phyloP scores from a whole-genome alignment of 129 eudicot genomes.

The Tagetes patula region DNA sequence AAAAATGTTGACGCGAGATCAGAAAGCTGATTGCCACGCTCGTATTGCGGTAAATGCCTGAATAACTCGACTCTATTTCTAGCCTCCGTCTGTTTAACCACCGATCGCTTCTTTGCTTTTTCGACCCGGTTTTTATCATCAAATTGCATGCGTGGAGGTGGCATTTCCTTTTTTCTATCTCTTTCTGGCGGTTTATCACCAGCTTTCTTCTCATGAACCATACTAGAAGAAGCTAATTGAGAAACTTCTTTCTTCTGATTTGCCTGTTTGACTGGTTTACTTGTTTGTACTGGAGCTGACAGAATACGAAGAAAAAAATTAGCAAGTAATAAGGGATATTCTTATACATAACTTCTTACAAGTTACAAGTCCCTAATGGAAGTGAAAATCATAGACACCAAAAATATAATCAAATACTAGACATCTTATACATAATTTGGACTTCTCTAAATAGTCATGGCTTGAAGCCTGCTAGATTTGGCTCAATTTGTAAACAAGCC shows the following conservation, averaged over 20 bases:
- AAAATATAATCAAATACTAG: slow-evolving; percentile 4
- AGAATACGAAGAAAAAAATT: slow-evolving; percentile 11
- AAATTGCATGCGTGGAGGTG: slow-evolving; percentile 92
- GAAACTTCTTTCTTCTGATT: slow-evolving; percentile 56
- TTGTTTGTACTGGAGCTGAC: slow-evolving; percentile 39
- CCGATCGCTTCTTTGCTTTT: slow-evolving; percentile 83
- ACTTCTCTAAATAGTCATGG: too few relatives aligned
- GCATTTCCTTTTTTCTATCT: slow-evolving; percentile 80
- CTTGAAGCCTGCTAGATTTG: too few relatives aligned
- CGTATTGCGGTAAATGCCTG: slow-evolving; percentile 92
- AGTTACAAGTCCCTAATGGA: neutral
- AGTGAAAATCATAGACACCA: neutral
- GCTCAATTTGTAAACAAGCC: too few relatives aligned
- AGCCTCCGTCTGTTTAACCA: slow-evolving; percentile 76
- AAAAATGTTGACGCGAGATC: slow-evolving; percentile 79
- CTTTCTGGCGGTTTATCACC: slow-evolving; percentile 68
- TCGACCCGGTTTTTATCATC: slow-evolving; percentile 88
- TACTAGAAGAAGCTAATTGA: slow-evolving; percentile 42
- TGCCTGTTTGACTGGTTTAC: slow-evolving; percentile 43
- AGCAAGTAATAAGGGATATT: neutral
- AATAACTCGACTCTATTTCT: slow-evolving; percentile 80
- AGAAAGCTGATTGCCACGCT: slow-evolving; percentile 68
- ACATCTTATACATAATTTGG: neutral
- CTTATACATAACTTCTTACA: slow-evolving; percentile 5
- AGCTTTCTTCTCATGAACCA: slow-evolving; percentile 59